Conservation (phyloP, 2,329 filamentous ascomycete species). For the Ilyonectria robusta region DNA sequence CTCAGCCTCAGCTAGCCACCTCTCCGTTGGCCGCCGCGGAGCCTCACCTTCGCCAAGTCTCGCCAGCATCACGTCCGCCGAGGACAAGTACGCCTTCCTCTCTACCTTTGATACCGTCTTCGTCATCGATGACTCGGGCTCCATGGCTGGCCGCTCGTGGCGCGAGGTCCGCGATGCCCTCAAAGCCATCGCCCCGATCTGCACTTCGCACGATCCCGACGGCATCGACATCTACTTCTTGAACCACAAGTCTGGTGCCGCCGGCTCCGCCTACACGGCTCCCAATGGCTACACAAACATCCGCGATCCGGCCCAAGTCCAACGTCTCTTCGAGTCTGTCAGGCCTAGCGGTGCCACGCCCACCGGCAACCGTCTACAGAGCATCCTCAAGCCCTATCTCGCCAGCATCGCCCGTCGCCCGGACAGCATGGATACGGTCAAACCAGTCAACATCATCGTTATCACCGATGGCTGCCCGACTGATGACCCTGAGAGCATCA, state of each 20-base stretch:
- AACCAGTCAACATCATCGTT: constrained; percentile 91
- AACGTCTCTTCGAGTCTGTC: constrained; percentile 78
- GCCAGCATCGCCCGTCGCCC: constrained; percentile 52
- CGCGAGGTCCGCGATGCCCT: constrained; percentile 80
- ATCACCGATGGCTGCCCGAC: constrained; percentile 89
- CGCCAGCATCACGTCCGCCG: constrained; percentile 57
- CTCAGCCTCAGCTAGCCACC: constrained; percentile 9
- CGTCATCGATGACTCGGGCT: constrained; percentile 91
- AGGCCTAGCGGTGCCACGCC: constrained; percentile 78
- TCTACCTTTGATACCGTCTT: constrained; percentile 88
- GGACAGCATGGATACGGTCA: constrained; percentile 64
- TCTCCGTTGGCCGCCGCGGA: constrained; percentile 34
- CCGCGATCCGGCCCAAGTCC: constrained; percentile 68
- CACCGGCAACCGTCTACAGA: constrained; percentile 78
- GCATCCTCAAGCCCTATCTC: constrained; percentile 83
- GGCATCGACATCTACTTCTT: constrained; percentile 95
- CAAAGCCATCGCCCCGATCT: constrained; percentile 83
- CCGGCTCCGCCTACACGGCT: constrained; percentile 55
- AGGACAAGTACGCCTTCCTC: constrained; percentile 84
- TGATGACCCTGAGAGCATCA: constrained; percentile 82
- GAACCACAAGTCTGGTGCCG: constrained; percentile 71
- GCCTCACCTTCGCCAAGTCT: constrained; percentile 34
- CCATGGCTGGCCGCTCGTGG: constrained; percentile 87
- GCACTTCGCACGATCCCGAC: constrained; percentile 83
- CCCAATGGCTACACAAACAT: constrained; percentile 76